Percentiles rank a stretch among this genome's conserved stretches.
These are phyloP conservation scores for Tetratostichococcus sp. DNA, from an alignment of 139 green algal species.

Conservation along the genomic window DNA sequence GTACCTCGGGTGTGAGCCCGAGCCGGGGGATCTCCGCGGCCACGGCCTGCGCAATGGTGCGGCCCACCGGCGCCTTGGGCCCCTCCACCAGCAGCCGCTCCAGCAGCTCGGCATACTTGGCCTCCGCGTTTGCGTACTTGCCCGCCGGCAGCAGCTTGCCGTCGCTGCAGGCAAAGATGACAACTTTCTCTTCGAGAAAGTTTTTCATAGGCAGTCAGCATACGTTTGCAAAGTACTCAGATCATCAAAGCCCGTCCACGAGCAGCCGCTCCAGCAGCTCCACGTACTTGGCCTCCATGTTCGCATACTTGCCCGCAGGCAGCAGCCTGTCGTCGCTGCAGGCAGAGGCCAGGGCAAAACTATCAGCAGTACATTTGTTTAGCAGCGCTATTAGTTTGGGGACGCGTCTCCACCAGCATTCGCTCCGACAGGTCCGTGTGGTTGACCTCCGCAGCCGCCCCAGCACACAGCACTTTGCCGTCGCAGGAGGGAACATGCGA, in stretches of 20 bases:
- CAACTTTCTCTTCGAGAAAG: too few relatives aligned
- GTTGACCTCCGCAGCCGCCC: too few relatives aligned
- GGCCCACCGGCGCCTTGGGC: neutral
- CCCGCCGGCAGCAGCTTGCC: neutral
- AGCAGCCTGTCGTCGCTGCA: neutral
- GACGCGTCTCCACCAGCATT: too few relatives aligned
- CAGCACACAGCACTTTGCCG: too few relatives aligned
- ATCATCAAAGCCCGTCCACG: too few relatives aligned
- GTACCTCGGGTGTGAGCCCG: neutral
- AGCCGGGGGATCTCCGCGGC: neutral
- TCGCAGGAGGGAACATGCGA: too few relatives aligned
- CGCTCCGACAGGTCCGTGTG: too few relatives aligned
- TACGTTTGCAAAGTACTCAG: too few relatives aligned
- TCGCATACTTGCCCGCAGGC: neutral
- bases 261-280: conserved; percentile 9
- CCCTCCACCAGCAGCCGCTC: conserved; percentile 12
- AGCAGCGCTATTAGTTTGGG: too few relatives aligned
- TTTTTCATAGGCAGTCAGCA: too few relatives aligned
- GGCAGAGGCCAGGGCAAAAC: too few relatives aligned
- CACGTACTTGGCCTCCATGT: conserved; percentile 7
- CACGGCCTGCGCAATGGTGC: neutral
- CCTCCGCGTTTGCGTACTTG: conserved; percentile 3
- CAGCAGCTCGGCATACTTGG: conserved; percentile 7
- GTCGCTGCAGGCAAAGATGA: too few relatives aligned
- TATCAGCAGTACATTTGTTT: neutral